These are phyloP conservation scores for Talaromyces albobiverticillius DNA, from an alignment of 2,329 filamentous ascomycete genomes.

Conservation along the genomic window DNA sequence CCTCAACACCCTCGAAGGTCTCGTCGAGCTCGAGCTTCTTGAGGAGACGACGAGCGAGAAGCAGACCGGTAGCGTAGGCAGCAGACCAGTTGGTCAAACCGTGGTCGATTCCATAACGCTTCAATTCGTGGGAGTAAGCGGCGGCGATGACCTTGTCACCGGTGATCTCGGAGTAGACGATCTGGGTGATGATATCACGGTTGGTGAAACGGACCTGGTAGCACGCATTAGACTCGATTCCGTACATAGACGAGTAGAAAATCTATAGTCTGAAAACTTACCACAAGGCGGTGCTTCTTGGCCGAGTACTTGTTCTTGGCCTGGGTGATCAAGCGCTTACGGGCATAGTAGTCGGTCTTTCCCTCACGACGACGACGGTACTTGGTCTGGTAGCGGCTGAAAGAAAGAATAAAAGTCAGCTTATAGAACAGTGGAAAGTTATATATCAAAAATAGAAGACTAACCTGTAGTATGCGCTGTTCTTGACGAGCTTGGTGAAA, in stretches of 20 bases:
- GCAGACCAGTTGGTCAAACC: conserved; percentile 99
- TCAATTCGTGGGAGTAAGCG: conserved; percentile 96
- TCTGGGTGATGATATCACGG: conserved; percentile 98
- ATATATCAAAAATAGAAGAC: conserved; percentile 28
- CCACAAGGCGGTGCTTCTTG: conserved; percentile 98
- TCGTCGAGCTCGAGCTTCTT: conserved; percentile 96
- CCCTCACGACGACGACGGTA: conserved; percentile 94
- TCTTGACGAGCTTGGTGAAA: conserved; percentile 96
- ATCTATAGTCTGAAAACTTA: conserved; percentile 2
- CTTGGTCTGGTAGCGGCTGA: conserved; percentile 98
- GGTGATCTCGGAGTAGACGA: conserved; percentile 91
- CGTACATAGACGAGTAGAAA: background rate
- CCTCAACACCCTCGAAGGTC: conserved; percentile 92
- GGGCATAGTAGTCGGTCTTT: conserved; percentile 99
- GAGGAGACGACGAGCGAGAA: conserved; percentile 93
- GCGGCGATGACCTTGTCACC: conserved; percentile 95
- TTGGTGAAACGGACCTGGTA: conserved; percentile 83
- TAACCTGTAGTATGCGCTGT: conserved; percentile 97
- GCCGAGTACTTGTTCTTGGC: conserved; percentile 99
- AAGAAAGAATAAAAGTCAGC: conserved; percentile 19
- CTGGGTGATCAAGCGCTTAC: conserved; percentile 99
- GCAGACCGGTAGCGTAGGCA: conserved; percentile 93
- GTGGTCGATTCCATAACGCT: conserved; percentile 95
- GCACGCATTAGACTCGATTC: background rate
- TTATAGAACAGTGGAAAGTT: background rate